A percentile compares a stretch with the other conserved stretches of the same genome.
Evolutionary conservation across 2,329 filamentous ascomycete species (phyloP).

Genomic region (Trematosphaeria pertusa): DNA sequence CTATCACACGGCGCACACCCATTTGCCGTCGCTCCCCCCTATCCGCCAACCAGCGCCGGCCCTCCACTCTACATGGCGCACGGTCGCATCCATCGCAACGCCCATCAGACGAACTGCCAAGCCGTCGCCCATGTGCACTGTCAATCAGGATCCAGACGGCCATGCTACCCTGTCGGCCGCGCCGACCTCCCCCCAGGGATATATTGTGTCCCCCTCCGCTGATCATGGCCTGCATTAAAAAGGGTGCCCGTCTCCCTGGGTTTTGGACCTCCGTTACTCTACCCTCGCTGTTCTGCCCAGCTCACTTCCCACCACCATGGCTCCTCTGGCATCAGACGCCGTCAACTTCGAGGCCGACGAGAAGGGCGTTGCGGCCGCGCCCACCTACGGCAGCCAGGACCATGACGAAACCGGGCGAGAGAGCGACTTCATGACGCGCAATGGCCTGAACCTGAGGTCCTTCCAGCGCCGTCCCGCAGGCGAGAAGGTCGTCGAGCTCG

Average conservation of each 20-base stretch:
- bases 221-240: conserved; percentile 37
- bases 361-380: conserved; percentile 29
- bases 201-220: conserved; percentile 32
- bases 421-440: conserved; percentile 45
- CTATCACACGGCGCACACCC: no score
- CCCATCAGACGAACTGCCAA: conserved; percentile 23
- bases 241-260: conserved; percentile 24
- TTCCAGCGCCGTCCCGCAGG: conserved; percentile 43
- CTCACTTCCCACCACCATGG: conserved; percentile 2
- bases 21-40: conserved; percentile 11
- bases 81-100: conserved; percentile 5
- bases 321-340: not conserved
- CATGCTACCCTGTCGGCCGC: conserved; percentile 31
- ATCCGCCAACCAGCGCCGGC: conserved; percentile 16
- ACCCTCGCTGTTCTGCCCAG: conserved; percentile 7
- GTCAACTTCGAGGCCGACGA: conserved; percentile 27
- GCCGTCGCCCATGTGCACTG: conserved; percentile 24
- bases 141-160: conserved; percentile 21
- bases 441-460: conserved; percentile 44
- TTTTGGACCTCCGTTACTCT: conserved; percentile 12
- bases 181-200: conserved; percentile 25
- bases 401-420: conserved; percentile 34
- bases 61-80: conserved; percentile 16
- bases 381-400: conserved; percentile 14
- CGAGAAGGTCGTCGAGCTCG: conserved; percentile 33